A percentile compares a stretch with the other conserved stretches of the same genome.
Conservation (phyloP, 805 yeast genomes). For the Cyberlindnera galapagoensis region DNA sequence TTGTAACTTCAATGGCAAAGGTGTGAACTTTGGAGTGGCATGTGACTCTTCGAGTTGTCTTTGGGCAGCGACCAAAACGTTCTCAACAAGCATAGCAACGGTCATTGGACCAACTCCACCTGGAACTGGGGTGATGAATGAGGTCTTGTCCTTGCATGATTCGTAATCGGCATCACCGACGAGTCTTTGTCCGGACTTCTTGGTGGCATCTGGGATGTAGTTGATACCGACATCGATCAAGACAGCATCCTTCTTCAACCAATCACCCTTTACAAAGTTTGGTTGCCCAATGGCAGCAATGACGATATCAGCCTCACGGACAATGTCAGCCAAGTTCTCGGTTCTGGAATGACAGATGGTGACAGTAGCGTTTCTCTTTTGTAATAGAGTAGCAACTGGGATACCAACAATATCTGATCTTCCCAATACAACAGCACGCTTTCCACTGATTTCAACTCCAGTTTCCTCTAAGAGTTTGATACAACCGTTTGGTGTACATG, state of each 20-base stretch:
- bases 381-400: slow-evolving; percentile 67
- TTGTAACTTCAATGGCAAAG: slow-evolving; percentile 49
- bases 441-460: slow-evolving; percentile 51
- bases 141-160: slow-evolving; percentile 46
- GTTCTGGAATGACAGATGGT: slow-evolving; percentile 70
- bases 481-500: slow-evolving; percentile 83
- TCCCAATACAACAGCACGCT: slow-evolving; percentile 78
- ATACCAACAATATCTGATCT: slow-evolving; percentile 84
- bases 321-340: slow-evolving; percentile 40
- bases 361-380: slow-evolving; percentile 69
- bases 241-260: slow-evolving; percentile 62
- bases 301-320: slow-evolving; percentile 66
- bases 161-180: slow-evolving; percentile 76
- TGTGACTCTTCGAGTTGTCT: slow-evolving; percentile 27
- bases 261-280: slow-evolving; percentile 63
- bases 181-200: slow-evolving; percentile 62
- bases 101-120: slow-evolving; percentile 95
- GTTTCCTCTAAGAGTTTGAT: slow-evolving; percentile 56
- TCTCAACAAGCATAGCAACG: slow-evolving; percentile 72
- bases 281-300: slow-evolving; percentile 74
- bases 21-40: slow-evolving; percentile 29
- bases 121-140: slow-evolving; percentile 78
- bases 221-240: slow-evolving; percentile 84
- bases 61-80: slow-evolving; percentile 65
- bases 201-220: slow-evolving; percentile 57